Evolutionary conservation across 2,329 filamentous ascomycete genomes (phyloP), one percentile per base, ranked within the genome.

Genomic region (Epichloe sibirici): DNA sequence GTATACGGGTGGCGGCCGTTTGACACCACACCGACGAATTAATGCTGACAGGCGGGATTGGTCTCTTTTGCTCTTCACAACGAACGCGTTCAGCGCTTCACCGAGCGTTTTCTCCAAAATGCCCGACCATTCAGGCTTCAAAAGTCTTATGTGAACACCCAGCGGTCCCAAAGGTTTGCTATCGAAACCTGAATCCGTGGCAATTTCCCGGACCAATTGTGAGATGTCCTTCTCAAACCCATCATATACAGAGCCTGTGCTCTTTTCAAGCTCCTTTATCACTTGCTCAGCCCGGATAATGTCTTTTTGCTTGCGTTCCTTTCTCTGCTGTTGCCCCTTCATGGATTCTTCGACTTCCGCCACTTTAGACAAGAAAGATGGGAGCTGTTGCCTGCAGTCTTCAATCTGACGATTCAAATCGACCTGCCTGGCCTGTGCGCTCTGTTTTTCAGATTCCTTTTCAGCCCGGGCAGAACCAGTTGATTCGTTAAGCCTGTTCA

Each of bases 151-250:
- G 61, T 93, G 79, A 25, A 82, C 73, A 34, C 90, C 93, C 13
- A 97, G 73, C 0, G 93, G 93, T 0, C 93, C 93, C 37, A 97
- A 74, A 2, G 93, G 93, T 56, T 78, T 83, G 44, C 78, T 71
- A 25, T 74, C 71, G 63, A 94, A 97, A 0, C 82, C 74, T 2
- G 57, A 66, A 53, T 95, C 88, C n/a, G 73, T 71, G 5, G 81
- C 74, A 55, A 97, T 87, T n/a, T 76, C 77, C 51, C 70, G 74
- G 6, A 94, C 69, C 3, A 96, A 76, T 2, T 73, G 69, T 1
- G 76, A 73, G 61, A 94, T 78, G 42, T 76, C 77, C 1, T 67
- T 65, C 43, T 83, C 79, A 60, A 85, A 96, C 0, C 78, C 84
- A 53, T 77, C 77, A 45, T 80, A 78, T 48, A 76, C 76, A 48